These are phyloP conservation scores for Termitomyces eurrhizus DNA, from an alignment of 768 basidiomycete species.

Conservation along the genomic window DNA sequence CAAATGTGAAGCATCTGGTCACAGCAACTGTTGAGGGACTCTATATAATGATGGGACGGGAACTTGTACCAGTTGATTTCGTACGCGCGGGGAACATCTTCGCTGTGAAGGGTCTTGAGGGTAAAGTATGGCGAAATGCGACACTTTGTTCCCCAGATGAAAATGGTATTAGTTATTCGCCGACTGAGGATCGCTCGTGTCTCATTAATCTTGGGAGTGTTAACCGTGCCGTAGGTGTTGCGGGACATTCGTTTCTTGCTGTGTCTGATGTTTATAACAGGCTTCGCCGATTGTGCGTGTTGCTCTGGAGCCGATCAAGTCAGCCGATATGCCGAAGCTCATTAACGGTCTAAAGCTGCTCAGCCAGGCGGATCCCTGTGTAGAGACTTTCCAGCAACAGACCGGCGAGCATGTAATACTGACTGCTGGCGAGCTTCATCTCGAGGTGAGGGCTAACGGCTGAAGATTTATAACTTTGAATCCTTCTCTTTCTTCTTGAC, in stretches of 20 bases:
- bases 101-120: conserved; percentile 85
- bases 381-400: conserved; percentile 94
- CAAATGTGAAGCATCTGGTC: conserved; percentile 62
- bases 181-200: conserved; percentile 37
- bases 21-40: conserved; percentile 66
- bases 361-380: conserved; percentile 94
- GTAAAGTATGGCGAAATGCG: conserved; percentile 86
- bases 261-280: conserved; percentile 31
- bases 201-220: conserved; percentile 82
- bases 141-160: conserved; percentile 76
- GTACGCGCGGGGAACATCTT: conserved; percentile 95
- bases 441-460: conserved; percentile 59
- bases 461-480: background rate
- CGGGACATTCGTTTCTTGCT: background rate
- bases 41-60: conserved; percentile 98
- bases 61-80: conserved; percentile 76
- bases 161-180: conserved; percentile 32
- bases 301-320: conserved; percentile 81
- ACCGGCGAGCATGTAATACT: conserved; percentile 97
- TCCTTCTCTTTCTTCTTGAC: conserved; percentile 1
- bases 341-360: conserved; percentile 84
- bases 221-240: conserved; percentile 48
- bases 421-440: conserved; percentile 91
- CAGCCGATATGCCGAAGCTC: conserved; percentile 86
- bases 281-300: conserved; percentile 91